These are phyloP conservation scores for Geoglossum cookeanum DNA, from an alignment of 2,329 filamentous ascomycete genomes.

Conservation along the genomic window DNA sequence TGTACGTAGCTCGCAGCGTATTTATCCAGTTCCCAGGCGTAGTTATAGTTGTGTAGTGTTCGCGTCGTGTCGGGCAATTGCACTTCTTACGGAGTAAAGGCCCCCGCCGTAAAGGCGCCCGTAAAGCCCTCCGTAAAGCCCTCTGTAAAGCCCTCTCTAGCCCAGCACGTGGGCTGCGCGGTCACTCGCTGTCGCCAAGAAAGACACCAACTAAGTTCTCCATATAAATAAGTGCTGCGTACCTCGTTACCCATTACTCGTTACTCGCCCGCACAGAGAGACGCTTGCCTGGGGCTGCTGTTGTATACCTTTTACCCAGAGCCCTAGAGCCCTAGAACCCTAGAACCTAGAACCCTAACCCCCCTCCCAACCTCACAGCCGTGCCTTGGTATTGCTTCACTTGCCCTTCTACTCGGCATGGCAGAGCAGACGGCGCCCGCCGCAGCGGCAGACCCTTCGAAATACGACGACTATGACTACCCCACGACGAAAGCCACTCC, in stretches of 20 bases:
- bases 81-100: no score
- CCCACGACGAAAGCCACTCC: conserved; percentile 55
- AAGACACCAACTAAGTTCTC: background rate
- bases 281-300: background rate
- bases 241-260: no score
- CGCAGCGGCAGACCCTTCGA: conserved; percentile 52
- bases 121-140: no score
- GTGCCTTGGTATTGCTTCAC: background rate
- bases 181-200: background rate
- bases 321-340: no score
- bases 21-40: no score
- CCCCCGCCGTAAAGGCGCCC: no score
- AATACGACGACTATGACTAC: conserved; percentile 86
- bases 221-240: background rate
- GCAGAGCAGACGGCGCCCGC: conserved; percentile 10
- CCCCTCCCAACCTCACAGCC: background rate
- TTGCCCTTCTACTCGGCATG: background rate
- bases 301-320: background rate
- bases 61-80: no score
- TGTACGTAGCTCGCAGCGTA: no score
- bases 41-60: no score
- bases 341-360: no score
- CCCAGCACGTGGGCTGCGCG: background rate
- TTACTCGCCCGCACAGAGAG: background rate
- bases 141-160: no score